Base-by-base conservation (phyloP, 768 basidiomycete species). In the Cytidiella melzeri region DNA sequence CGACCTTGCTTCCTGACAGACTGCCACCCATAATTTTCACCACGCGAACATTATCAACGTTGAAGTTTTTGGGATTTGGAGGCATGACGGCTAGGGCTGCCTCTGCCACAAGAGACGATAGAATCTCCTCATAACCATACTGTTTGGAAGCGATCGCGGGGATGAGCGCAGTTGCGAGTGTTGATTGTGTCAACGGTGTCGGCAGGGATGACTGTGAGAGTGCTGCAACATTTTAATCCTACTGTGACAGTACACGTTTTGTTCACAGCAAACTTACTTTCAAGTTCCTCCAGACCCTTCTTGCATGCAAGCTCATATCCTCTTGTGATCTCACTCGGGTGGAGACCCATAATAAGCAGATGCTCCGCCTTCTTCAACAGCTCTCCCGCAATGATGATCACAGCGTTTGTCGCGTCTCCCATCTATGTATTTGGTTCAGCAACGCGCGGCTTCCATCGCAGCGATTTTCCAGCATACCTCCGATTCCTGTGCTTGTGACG, bases 21-120 rank as follows among this genome's bases (percentile, higher is more conserved):
- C 78, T 87, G 26, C 96, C 91, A 48, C 96, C 96, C 81, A 99
- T 86, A 54, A 99, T 97, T 71, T 98, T 99, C 60, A 99, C 96
- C 21, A 99, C 95, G 9, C 96, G 83, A 0, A 99, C 90, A 59
- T 93, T 94, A 68, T 99, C 96, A 24, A 98, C 93, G 67, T 96
- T 97, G 80, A 98, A 99, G 67, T 91, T 84, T 63, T 86, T 85
- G 6, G 82, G 80, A 63, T 89, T 90, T 1, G 74, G 64, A 3
- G 92, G 91, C 93, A 98, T 96, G 57, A 97, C 86, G 2, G 84
- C 79, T 21, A 98, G 69, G 0, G 92, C 89, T 1, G 96, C 96
- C 61, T 98, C 94, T 7, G 95, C 88, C 4, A 97, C 94, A 7
- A 98, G 79, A 1, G 73, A 65, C 1, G 93, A 75, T 0, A 98